phyloP scores from a whole-genome alignment of 306 rosid species.

The Acacia melanoxylon region DNA sequence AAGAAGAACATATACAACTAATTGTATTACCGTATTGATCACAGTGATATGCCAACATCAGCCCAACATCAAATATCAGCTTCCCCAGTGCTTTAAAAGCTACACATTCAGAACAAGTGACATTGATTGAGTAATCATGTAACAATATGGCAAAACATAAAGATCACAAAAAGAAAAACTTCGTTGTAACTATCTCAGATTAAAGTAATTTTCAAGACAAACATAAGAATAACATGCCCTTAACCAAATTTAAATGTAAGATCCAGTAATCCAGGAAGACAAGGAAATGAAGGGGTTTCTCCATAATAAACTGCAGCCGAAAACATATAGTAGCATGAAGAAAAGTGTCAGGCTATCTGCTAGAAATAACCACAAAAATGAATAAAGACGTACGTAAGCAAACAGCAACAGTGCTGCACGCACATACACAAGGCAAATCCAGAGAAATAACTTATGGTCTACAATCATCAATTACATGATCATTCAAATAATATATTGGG shows the following conservation, averaged over 20 bases:
- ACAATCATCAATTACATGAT: background rate
- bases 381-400: slow-evolving; percentile 12
- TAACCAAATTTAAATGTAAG: slow-evolving; percentile 19
- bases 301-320: background rate
- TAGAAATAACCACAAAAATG: slow-evolving; percentile 22
- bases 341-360: background rate
- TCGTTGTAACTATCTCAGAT: background rate
- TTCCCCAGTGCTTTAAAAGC: slow-evolving; percentile 95
- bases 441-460: slow-evolving; percentile 13
- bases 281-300: slow-evolving; percentile 2
- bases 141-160: slow-evolving; percentile 12
- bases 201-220: slow-evolving; percentile 18
- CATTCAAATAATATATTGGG: background rate
- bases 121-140: slow-evolving; percentile 26
- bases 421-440: slow-evolving; percentile 14
- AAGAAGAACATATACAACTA: background rate
- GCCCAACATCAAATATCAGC: slow-evolving; percentile 88
- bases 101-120: slow-evolving; percentile 35
- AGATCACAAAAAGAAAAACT: slow-evolving; percentile 1
- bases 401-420: slow-evolving; percentile 13
- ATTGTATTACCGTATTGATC: slow-evolving; percentile 76
- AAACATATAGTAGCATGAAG: background rate
- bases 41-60: slow-evolving; percentile 90
- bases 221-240: slow-evolving; percentile 12
- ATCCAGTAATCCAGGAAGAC: slow-evolving; percentile 25